A percentile compares a stretch with the other conserved stretches of the same genome.
Evolutionary conservation across 2,329 filamentous ascomycete species (phyloP).

Genomic region (Diaporthe australafricana): DNA sequence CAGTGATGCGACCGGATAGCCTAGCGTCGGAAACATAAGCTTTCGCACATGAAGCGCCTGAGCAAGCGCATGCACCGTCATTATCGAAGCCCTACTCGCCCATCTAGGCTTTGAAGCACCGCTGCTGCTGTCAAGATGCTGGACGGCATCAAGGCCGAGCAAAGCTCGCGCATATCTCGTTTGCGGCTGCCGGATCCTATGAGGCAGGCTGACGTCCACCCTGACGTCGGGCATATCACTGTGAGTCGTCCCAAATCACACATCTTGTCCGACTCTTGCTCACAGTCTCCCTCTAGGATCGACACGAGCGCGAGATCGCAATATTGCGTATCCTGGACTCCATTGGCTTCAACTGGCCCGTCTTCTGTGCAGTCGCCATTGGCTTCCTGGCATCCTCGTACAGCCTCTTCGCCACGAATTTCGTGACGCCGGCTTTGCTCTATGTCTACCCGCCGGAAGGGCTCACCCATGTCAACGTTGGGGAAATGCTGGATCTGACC

Average conservation of each 20-base stretch:
- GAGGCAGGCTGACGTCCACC: constrained; percentile 24
- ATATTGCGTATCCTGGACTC: constrained; percentile 34
- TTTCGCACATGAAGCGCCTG: background rate
- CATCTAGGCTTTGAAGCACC: background rate
- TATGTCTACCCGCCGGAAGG: constrained; percentile 42
- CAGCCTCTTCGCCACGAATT: constrained; percentile 45
- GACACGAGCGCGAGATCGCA: constrained; percentile 31
- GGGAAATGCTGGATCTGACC: constrained; percentile 36
- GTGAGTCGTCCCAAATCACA: background rate
- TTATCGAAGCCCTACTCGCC: background rate
- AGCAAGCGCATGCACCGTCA: background rate
- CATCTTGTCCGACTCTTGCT: background rate
- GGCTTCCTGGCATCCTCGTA: constrained; percentile 47
- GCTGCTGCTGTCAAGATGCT: constrained; percentile 12
- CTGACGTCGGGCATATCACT: constrained; percentile 21
- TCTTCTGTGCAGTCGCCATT: constrained; percentile 43
- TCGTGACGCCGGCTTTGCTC: constrained; percentile 43
- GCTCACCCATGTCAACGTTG: background rate
- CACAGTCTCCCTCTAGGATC: background rate
- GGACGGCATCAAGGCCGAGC: constrained; percentile 10
- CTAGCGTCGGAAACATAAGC: background rate
- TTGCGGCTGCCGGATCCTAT: constrained; percentile 19
- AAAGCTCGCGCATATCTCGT: constrained; percentile 18
- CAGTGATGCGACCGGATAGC: background rate
- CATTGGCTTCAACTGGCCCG: constrained; percentile 43